Percentiles rank a stretch among this genome's conserved stretches.
Conservation (phyloP, 495 filamentous ascomycete species). For the Articulospora tetracladia region DNA sequence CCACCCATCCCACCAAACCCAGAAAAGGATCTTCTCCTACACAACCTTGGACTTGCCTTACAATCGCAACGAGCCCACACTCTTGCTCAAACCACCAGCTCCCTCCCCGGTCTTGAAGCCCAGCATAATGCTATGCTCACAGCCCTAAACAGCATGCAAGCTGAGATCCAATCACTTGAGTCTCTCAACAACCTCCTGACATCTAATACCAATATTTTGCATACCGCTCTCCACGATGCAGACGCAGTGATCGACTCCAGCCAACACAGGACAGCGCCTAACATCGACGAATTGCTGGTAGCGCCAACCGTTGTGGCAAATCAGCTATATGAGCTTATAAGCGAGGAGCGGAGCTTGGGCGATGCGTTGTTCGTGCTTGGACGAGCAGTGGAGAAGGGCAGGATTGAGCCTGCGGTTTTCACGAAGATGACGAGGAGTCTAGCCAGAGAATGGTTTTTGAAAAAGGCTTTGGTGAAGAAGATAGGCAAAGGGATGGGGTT, state of each 20-base stretch:
- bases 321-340: constrained; percentile 83
- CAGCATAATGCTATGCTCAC: constrained; percentile 74
- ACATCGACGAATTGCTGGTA: constrained; percentile 86
- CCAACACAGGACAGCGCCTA: constrained; percentile 38
- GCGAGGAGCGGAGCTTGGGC: constrained; percentile 78
- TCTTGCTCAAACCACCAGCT: constrained; percentile 61
- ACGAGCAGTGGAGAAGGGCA: constrained; percentile 73
- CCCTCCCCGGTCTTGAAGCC: constrained; percentile 67
- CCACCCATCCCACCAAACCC: constrained; percentile 95
- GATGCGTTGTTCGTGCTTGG: constrained; percentile 86
- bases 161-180: constrained; percentile 66
- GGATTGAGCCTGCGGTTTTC: constrained; percentile 78
- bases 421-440: constrained; percentile 76
- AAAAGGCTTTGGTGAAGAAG: constrained; percentile 85
- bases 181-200: constrained; percentile 64
- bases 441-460: constrained; percentile 85
- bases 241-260: constrained; percentile 72
- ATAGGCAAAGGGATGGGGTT: constrained; percentile 83
- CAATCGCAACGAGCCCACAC: constrained; percentile 59
- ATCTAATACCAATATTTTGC: constrained; percentile 74
- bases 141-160: constrained; percentile 61
- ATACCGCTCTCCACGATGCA: constrained; percentile 70
- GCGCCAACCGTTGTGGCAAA: constrained; percentile 88
- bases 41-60: constrained; percentile 68
- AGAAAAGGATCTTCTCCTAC: constrained; percentile 86